These are phyloP conservation scores for Sabuloglossum arenarium DNA, from an alignment of 495 filamentous ascomycete species.

Conservation along the genomic window DNA sequence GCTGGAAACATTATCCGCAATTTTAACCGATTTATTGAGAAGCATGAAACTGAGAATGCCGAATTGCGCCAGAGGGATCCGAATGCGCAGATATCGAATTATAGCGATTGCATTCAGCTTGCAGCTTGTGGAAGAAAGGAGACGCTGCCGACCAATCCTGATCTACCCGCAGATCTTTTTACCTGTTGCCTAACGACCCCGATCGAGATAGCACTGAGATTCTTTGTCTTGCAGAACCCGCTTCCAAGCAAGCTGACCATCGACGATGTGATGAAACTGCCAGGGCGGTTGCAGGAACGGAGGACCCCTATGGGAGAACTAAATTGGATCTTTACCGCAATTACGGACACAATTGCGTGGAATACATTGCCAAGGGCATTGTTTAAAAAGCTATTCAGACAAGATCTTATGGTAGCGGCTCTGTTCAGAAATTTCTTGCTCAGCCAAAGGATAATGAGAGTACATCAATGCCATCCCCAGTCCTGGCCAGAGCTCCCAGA, in stretches of 20 bases:
- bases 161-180: slow-evolving; percentile 87
- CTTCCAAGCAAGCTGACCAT: slow-evolving; percentile 52
- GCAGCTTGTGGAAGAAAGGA: slow-evolving; percentile 79
- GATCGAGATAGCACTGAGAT: slow-evolving; percentile 88
- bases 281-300: slow-evolving; percentile 76
- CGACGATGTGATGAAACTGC: slow-evolving; percentile 61
- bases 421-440: slow-evolving; percentile 92
- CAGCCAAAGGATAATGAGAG: slow-evolving; percentile 84
- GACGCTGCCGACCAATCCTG: slow-evolving; percentile 89
- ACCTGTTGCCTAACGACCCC: slow-evolving; percentile 91
- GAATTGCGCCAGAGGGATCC: slow-evolving; percentile 55
- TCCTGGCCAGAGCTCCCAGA: slow-evolving; percentile 76
- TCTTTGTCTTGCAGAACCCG: slow-evolving; percentile 85
- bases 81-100: slow-evolving; percentile 42
- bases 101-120: slow-evolving; percentile 68
- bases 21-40: slow-evolving; percentile 83
- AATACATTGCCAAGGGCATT: slow-evolving; percentile 71
- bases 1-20: slow-evolving; percentile 88
- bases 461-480: slow-evolving; percentile 83
- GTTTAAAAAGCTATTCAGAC: slow-evolving; percentile 91
- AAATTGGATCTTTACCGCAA: slow-evolving; percentile 98
- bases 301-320: slow-evolving; percentile 87
- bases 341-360: slow-evolving; percentile 98
- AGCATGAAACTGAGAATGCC: slow-evolving; percentile 69
- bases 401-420: slow-evolving; percentile 98